These are phyloP conservation scores for Psilocybe subaeruginosa DNA, from an alignment of 768 basidiomycete species.

Conservation along the genomic window DNA sequence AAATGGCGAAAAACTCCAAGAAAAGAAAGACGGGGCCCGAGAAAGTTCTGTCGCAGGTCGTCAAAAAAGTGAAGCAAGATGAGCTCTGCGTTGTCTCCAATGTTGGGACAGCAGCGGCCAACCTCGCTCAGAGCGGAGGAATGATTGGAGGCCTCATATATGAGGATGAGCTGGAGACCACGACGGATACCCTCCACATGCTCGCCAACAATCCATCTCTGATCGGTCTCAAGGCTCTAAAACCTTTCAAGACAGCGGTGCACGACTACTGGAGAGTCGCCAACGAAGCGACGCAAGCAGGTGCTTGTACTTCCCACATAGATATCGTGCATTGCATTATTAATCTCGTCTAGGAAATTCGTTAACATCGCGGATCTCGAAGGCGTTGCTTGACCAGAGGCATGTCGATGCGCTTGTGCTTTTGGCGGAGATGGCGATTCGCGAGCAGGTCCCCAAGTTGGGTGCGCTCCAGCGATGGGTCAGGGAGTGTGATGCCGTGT, in stretches of 20 bases:
- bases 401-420: conserved; percentile 51
- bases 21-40: conserved; percentile 23
- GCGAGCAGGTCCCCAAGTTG: conserved; percentile 48
- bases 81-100: background rate
- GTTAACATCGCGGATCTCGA: conserved; percentile 39
- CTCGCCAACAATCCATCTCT: conserved; percentile 34
- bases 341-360: conserved; percentile 29
- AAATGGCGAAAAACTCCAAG: conserved; percentile 28
- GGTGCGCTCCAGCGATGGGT: conserved; percentile 61
- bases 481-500: conserved; percentile 57
- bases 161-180: conserved; percentile 40
- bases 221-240: conserved; percentile 33
- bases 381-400: conserved; percentile 45
- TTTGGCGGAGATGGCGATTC: conserved; percentile 55
- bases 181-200: conserved; percentile 34
- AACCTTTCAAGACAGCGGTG: conserved; percentile 39
- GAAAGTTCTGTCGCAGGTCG: conserved; percentile 5
- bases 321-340: background rate
- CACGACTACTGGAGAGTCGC: conserved; percentile 42
- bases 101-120: background rate
- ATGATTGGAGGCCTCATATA: conserved; percentile 36
- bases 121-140: background rate
- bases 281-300: conserved; percentile 33
- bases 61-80: conserved; percentile 20
- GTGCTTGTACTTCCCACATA: conserved; percentile 21